These are phyloP conservation scores for Capsella bursapastoris DNA, from an alignment of 345 rosid species.

Conservation along the genomic window DNA sequence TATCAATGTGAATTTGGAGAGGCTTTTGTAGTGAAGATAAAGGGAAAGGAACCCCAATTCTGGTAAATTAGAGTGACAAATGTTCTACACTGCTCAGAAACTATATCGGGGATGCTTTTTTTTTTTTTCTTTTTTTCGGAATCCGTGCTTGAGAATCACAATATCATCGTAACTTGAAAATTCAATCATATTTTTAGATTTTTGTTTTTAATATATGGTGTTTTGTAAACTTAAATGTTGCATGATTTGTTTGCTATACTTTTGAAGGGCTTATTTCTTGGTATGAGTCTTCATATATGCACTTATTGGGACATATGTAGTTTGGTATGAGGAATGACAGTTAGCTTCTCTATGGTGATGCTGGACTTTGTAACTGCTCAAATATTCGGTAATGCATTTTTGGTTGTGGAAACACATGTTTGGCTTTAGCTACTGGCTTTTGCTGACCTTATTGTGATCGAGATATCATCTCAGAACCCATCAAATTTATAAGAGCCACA, in stretches of 20 bases:
- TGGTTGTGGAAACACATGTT: background rate
- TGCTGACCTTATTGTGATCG: conserved; percentile 3
- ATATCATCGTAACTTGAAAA: background rate
- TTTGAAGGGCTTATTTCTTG: background rate
- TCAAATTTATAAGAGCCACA: background rate
- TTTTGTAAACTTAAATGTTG: background rate
- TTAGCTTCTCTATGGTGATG: conserved; percentile 10
- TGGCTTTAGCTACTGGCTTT: background rate
- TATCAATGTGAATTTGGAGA: background rate
- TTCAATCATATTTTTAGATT: background rate
- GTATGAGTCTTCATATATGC: background rate
- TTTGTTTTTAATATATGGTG: too few relatives aligned
- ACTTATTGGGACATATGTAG: background rate
- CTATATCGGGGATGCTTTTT: conserved; percentile 12
- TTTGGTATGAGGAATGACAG: background rate
- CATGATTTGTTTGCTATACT: conserved; percentile 3
- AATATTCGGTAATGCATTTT: background rate
- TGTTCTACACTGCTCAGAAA: background rate
- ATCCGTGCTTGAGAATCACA: background rate
- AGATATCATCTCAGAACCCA: background rate
- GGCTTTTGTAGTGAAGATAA: conserved; percentile 7
- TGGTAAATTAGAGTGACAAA: background rate
- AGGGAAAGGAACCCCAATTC: conserved; percentile 7
- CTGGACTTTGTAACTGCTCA: background rate
- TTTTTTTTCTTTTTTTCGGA: conserved; percentile 5